Conservation (phyloP, 805 yeast genomes). For the Phaffomyces opuntiae region DNA sequence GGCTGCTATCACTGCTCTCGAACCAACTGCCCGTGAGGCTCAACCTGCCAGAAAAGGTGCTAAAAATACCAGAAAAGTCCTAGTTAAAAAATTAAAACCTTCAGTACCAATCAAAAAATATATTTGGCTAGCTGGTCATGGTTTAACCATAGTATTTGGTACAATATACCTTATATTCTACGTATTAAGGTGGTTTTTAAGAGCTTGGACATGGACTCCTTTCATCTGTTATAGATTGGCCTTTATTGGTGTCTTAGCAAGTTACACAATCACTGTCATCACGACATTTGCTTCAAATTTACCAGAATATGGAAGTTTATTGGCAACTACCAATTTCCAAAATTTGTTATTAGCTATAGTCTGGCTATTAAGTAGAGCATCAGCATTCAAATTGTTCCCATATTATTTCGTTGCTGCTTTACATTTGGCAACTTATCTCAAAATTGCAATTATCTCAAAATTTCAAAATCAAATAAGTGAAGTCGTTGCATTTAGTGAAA, state of each 20-base stretch:
- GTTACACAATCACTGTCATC: conserved; percentile 46
- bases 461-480: conserved; percentile 34
- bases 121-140: conserved; percentile 55
- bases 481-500: conserved; percentile 54
- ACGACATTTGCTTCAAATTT: conserved; percentile 53
- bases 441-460: conserved; percentile 34
- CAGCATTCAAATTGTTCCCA: conserved; percentile 61
- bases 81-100: conserved; percentile 28
- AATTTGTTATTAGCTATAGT: conserved; percentile 44
- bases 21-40: conserved; percentile 6
- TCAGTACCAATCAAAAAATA: conserved; percentile 37
- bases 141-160: conserved; percentile 38
- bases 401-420: conserved; percentile 48
- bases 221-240: conserved; percentile 47
- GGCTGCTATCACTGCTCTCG: conserved; percentile 11
- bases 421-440: conserved; percentile 41
- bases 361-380: conserved; percentile 61
- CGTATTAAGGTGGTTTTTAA: conserved; percentile 21
- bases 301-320: conserved; percentile 57
- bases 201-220: conserved; percentile 32
- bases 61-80: conserved; percentile 26
- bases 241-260: conserved; percentile 46
- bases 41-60: conserved; percentile 14
- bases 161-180: conserved; percentile 27
- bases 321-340: conserved; percentile 76